Evolutionary conservation across 352 stramenopile species (phyloP).

Genomic region (Globisporangium polare): DNA sequence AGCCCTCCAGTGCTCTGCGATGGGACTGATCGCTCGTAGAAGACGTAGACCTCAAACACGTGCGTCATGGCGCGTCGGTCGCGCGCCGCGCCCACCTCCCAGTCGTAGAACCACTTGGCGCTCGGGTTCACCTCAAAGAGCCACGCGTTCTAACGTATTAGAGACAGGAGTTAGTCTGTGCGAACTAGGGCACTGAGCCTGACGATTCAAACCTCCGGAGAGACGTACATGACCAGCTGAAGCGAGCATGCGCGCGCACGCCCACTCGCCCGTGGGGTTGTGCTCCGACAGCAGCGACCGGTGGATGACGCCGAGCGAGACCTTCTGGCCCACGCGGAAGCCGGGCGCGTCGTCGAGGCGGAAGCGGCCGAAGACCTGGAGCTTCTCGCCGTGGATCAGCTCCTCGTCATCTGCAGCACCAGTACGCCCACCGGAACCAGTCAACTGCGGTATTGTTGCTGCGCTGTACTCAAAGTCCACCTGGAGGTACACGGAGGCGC

Average conservation of each 20-base stretch:
- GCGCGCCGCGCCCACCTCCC: slow-evolving; percentile 7
- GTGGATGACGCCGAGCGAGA: neutral
- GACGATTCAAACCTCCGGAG: neutral
- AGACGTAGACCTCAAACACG: slow-evolving; percentile 9
- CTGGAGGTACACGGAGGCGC: neutral
- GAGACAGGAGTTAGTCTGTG: too few relatives aligned
- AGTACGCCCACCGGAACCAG: neutral
- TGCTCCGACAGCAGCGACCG: neutral
- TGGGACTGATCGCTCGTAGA: neutral
- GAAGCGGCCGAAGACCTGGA: slow-evolving; percentile 8
- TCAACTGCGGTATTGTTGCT: neutral
- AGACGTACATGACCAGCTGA: slow-evolving; percentile 3
- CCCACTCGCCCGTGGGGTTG: slow-evolving; percentile 4
- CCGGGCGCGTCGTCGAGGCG: neutral
- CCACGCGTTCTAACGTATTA: neutral
- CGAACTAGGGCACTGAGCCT: neutral
- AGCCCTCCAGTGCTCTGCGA: too few relatives aligned
- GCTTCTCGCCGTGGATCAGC: neutral
- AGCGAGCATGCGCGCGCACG: neutral
- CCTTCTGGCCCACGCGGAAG: neutral
- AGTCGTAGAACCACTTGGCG: slow-evolving; percentile 8
- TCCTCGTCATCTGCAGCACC: too few relatives aligned
- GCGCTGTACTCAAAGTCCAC: neutral
- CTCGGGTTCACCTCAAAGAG: slow-evolving; percentile 8
- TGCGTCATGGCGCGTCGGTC: slow-evolving; percentile 6